phyloP scores from a whole-genome alignment of 805 yeast species.

The Candida lessepsii region DNA sequence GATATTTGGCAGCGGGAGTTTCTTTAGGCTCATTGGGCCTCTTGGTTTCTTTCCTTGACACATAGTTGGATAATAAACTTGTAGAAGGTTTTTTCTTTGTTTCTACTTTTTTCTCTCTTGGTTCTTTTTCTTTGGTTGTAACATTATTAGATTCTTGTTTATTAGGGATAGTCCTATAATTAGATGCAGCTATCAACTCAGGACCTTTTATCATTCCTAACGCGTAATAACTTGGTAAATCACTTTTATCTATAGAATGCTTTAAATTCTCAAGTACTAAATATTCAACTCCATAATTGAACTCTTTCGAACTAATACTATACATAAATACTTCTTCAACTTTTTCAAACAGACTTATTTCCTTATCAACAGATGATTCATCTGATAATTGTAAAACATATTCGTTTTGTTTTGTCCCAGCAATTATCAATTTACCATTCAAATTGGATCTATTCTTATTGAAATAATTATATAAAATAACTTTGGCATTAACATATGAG shows the following conservation, averaged over 20 bases:
- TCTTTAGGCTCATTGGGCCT: not conserved
- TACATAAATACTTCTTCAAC: slow-evolving; percentile 40
- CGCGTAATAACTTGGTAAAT: slow-evolving; percentile 19
- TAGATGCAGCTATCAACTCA: slow-evolving; percentile 7
- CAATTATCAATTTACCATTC: slow-evolving; percentile 41
- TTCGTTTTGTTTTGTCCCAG: slow-evolving; percentile 32
- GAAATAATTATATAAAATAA: slow-evolving; percentile 37
- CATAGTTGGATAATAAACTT: slow-evolving; percentile 27
- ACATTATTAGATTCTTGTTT: slow-evolving; percentile 6
- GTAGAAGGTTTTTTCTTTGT: too few species aligned
- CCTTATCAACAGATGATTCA: slow-evolving; percentile 19
- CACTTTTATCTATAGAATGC: slow-evolving; percentile 14
- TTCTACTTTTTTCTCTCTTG: too few species aligned
- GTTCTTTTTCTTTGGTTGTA: slow-evolving; percentile 7
- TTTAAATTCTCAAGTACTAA: slow-evolving; percentile 19
- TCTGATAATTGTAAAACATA: slow-evolving; percentile 14
- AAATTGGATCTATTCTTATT: slow-evolving; percentile 32
- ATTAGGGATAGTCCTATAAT: not conserved
- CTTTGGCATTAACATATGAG: slow-evolving; percentile 39
- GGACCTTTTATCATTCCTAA: slow-evolving; percentile 38
- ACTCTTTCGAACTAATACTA: slow-evolving; percentile 23
- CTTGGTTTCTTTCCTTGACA: slow-evolving; percentile 23
- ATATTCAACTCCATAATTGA: slow-evolving; percentile 13
- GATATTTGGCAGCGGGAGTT: slow-evolving; percentile 16
- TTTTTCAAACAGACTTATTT: slow-evolving; percentile 24